phyloP scores from a whole-genome alignment of 2,329 filamentous ascomycete genomes.

The Beauveria caledonica region DNA sequence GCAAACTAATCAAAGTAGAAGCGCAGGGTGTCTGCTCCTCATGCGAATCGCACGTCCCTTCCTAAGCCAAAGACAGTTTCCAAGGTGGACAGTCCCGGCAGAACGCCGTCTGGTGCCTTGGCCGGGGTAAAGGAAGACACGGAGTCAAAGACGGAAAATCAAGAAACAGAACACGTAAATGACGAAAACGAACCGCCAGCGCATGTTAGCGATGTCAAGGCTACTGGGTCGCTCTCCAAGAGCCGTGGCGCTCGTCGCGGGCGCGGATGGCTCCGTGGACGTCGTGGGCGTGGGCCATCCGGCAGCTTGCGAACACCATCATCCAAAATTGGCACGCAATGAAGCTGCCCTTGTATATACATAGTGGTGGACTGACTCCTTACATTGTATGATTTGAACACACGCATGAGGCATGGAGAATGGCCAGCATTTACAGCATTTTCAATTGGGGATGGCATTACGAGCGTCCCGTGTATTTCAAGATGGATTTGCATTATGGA shows the following conservation, averaged over 20 bases:
- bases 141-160: not conserved
- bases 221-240: not conserved
- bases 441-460: not conserved
- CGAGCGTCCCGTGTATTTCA: not conserved
- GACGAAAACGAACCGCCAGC: conserved; percentile 9
- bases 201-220: not conserved
- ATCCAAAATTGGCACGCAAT: not conserved
- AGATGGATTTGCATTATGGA: not conserved
- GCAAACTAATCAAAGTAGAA: not conserved
- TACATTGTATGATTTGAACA: not conserved
- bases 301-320: not conserved
- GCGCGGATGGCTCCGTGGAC: conserved; percentile 9
- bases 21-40: conserved; percentile 8
- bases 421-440: not conserved
- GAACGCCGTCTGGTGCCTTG: not conserved
- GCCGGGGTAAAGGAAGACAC: not conserved
- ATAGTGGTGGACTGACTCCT: not conserved
- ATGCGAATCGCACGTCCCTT: not conserved
- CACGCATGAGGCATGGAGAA: not conserved
- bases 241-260: conserved; percentile 5
- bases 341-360: not conserved
- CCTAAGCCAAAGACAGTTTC: not conserved
- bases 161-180: not conserved
- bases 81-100: not conserved
- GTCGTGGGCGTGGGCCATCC: conserved; percentile 4